Base-by-base conservation (phyloP, 805 yeast genomes). In the Starmera quercuum region DNA sequence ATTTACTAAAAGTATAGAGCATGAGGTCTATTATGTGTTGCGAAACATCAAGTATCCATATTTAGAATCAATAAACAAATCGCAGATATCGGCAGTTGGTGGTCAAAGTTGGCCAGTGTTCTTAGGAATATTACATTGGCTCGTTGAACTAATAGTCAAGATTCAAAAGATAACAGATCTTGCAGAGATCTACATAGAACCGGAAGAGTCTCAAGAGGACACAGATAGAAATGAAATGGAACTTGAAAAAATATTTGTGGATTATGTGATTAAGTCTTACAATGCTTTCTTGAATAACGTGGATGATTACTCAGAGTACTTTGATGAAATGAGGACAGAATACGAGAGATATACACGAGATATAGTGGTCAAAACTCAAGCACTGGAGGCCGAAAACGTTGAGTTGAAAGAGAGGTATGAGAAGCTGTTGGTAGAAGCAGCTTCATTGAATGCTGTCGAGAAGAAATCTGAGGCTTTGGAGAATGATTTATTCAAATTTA, bases 61-160 rank as follows among this genome's bases (percentile, higher is more conserved):
- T 53, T 56, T 85, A 37, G 94, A 83, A 26, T 64, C 83, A 0
- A 77, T 88, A 26, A 83, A 81, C 54, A 79, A 87, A 49, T 80
- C 92, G 1, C 94, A 85, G 51, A 78, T 87, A 25, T 75, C 87
- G 25, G 95, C 95, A 0, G 95, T 85, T 10, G 95, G 95, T 6
- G 95, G 95, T 3, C 77, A 81, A 31, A 78, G 77, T 44, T 87
- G 96, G 96, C 86, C 84, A 10, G 70, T 71, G 7, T 83, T 85
- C 43, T 55, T 87, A 27, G 95, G 92, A 1, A 74, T 88, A 71
- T 59, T 87, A 16, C 78, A 81, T 53, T 87, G 96, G 96, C 53
- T 87, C 29, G 75, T 81, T 5, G 74, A 75, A 42, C 64, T 75
- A 39, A 77, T 66, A 46, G 50, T 40, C 41, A 66, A 62, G 33